Conservation (phyloP, 2,329 filamentous ascomycete species). For the Elsinoe arachidis region DNA sequence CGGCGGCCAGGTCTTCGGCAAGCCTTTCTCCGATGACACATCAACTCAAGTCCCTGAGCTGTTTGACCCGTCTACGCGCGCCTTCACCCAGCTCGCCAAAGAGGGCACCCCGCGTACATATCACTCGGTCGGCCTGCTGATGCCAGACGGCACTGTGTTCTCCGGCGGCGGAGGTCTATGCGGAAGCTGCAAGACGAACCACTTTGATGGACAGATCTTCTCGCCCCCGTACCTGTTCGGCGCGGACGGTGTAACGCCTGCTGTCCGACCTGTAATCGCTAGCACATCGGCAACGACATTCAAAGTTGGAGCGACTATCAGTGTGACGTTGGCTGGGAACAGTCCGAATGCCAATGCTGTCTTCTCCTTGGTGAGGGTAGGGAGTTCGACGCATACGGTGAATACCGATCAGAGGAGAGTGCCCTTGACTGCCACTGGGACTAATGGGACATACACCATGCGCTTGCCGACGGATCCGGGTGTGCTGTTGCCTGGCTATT, state of each 20-base stretch:
- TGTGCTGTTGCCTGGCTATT: slow-evolving; percentile 45
- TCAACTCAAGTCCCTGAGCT: slow-evolving; percentile 16
- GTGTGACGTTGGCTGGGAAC: slow-evolving; percentile 33
- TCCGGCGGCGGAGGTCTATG: slow-evolving; percentile 45
- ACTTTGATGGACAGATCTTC: slow-evolving; percentile 56
- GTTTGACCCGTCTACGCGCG: slow-evolving; percentile 14
- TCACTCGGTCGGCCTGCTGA: slow-evolving; percentile 51
- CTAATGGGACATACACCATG: slow-evolving; percentile 31
- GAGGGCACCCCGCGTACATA: slow-evolving; percentile 39
- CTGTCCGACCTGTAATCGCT: slow-evolving; percentile 37
- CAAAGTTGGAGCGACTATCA: slow-evolving; percentile 43
- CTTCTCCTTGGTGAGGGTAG: slow-evolving; percentile 40
- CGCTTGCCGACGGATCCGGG: slow-evolving; percentile 41
- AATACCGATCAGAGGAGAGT: slow-evolving; percentile 51
- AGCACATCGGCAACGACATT: slow-evolving; percentile 36
- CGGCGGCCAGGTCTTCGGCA: slow-evolving; percentile 22
- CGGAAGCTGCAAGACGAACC: slow-evolving; percentile 40
- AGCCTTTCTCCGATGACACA: slow-evolving; percentile 18
- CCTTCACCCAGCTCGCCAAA: slow-evolving; percentile 14
- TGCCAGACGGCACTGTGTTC: slow-evolving; percentile 52
- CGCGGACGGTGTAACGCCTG: slow-evolving; percentile 43
- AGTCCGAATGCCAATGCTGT: slow-evolving; percentile 30
- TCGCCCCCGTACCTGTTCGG: slow-evolving; percentile 52
- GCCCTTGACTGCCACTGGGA: slow-evolving; percentile 28
- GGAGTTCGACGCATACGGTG: slow-evolving; percentile 45